A percentile compares a stretch with the other conserved stretches of the same genome.
phyloP scores from a whole-genome alignment of 352 stramenopile species.

The Saprolegnia parasitica region DNA sequence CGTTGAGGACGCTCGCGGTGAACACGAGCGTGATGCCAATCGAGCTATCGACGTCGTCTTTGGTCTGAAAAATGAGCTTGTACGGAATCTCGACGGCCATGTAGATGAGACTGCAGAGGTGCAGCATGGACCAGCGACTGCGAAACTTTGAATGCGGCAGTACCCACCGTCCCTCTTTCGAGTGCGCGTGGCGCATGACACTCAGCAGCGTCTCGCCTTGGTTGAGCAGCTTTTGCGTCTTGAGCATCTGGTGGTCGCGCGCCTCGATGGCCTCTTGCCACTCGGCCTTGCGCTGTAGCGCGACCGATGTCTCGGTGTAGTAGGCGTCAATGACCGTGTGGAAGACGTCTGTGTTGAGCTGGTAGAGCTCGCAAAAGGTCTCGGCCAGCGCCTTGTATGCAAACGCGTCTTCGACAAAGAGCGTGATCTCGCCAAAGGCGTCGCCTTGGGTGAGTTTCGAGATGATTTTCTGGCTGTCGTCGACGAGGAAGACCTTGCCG shows the following conservation, averaged over 20 bases:
- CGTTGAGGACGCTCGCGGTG: constrained; percentile 35
- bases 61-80: constrained; percentile 24
- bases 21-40: constrained; percentile 1
- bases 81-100: constrained; percentile 26
- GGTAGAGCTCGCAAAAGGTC: constrained; percentile 80
- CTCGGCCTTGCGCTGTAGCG: constrained; percentile 33
- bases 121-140: constrained; percentile 12
- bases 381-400: constrained; percentile 57
- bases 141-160: constrained; percentile 29
- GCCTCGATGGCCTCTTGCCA: constrained; percentile 47
- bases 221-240: constrained; percentile 71
- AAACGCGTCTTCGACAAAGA: constrained; percentile 26
- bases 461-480: constrained; percentile 24
- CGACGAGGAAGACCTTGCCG: constrained; percentile 23
- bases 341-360: constrained; percentile 58
- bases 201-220: constrained; percentile 41
- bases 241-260: constrained; percentile 56
- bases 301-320: constrained; percentile 38
- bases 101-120: constrained; percentile 15
- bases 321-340: constrained; percentile 51
- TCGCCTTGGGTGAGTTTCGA: constrained; percentile 24
- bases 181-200: constrained; percentile 63
- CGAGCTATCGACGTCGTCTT: not conserved
- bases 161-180: constrained; percentile 38
- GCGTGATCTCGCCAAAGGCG: constrained; percentile 26